These are phyloP conservation scores for Trichosporon asahii DNA, from an alignment of 1,284 basidiomycete species.

Conservation along the genomic window DNA sequence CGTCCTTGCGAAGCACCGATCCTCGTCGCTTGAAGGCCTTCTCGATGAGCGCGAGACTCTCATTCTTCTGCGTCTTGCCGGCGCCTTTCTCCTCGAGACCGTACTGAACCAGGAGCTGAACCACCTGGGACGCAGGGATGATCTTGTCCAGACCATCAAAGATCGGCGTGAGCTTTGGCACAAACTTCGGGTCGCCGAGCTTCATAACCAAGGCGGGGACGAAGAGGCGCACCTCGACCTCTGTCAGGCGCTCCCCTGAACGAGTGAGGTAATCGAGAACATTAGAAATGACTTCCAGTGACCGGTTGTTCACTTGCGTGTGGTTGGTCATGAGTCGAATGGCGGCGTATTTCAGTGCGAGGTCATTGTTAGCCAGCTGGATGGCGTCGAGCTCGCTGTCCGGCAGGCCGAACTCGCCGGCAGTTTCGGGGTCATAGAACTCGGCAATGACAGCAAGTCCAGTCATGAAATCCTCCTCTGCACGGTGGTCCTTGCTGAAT, in stretches of 20 bases:
- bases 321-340: constrained; percentile 89
- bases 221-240: constrained; percentile 83
- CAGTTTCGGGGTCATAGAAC: constrained; percentile 65
- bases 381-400: constrained; percentile 62
- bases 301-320: constrained; percentile 83
- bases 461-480: constrained; percentile 84
- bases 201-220: constrained; percentile 88
- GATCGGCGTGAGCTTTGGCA: constrained; percentile 53
- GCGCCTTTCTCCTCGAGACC: constrained; percentile 48
- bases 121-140: constrained; percentile 58
- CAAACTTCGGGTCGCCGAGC: constrained; percentile 57
- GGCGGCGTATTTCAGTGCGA: constrained; percentile 90
- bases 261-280: constrained; percentile 69
- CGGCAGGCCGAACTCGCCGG: constrained; percentile 59
- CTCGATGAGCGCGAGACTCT: constrained; percentile 45
- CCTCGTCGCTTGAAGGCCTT: constrained; percentile 47
- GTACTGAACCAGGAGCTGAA: constrained; percentile 78
- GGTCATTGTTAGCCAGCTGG: constrained; percentile 85
- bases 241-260: constrained; percentile 75
- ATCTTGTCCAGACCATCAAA: constrained; percentile 54
- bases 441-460: constrained; percentile 72
- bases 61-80: constrained; percentile 49
- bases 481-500: constrained; percentile 94
- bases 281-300: constrained; percentile 80
- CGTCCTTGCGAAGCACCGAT: constrained; percentile 43